Percentiles rank a stretch among this genome's conserved stretches.
Conservation (phyloP, 1,284 basidiomycete species). For the Xerocomus minutiporus region DNA sequence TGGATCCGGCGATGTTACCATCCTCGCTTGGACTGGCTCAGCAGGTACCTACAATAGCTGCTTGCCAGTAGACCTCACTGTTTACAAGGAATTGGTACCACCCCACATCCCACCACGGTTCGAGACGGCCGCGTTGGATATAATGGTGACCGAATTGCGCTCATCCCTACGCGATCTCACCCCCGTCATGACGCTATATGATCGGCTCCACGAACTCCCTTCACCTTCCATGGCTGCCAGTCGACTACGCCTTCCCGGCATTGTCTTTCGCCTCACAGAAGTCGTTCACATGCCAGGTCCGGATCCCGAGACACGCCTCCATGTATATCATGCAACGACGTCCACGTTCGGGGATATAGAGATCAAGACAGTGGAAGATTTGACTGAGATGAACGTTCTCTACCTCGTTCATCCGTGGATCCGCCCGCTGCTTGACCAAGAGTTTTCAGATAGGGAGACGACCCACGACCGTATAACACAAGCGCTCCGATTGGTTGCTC, state of each 20-base stretch:
- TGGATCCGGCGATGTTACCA: too few relatives aligned
- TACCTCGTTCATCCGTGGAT: not conserved
- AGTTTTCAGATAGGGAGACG: not conserved
- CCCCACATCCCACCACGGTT: not conserved
- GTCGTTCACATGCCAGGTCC: not conserved
- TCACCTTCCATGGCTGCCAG: too few relatives aligned
- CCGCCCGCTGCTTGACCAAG: not conserved
- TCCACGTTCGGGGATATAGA: not conserved
- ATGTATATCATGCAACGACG: not conserved
- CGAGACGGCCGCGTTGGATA: not conserved
- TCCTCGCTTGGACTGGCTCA: too few relatives aligned
- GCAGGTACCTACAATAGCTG: not conserved
- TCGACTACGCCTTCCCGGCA: not conserved
- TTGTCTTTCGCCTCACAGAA: not conserved
- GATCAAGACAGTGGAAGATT: not conserved
- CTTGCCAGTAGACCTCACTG: not conserved
- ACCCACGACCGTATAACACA: not conserved
- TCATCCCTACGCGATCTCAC: not conserved
- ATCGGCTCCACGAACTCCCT: not conserved
- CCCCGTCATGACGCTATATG: not conserved
- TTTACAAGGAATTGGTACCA: not conserved
- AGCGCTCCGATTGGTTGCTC: not conserved
- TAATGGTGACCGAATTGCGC: not conserved
- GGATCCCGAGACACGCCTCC: not conserved
- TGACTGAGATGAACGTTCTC: not conserved